Percentiles rank a stretch among this genome's conserved stretches.
Conservation (phyloP, 345 rosid genomes). For the Rhodomyrtus tomentosa region DNA sequence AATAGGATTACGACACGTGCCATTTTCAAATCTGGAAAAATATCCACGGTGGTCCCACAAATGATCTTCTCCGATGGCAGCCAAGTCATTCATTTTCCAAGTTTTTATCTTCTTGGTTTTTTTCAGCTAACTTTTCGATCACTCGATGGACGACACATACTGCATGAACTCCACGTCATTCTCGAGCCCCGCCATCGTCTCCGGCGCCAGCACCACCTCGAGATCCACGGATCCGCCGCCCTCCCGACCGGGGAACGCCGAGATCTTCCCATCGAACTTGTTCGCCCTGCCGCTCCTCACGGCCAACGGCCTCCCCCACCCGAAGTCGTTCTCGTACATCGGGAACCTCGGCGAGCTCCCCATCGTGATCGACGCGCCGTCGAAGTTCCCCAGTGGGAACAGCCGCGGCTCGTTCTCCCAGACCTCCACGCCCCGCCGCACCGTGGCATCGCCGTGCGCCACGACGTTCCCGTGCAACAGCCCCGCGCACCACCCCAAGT, state of each 20-base stretch:
- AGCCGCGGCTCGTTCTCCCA: conserved; percentile 83
- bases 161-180: conserved; percentile 78
- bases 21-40: neutral
- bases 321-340: conserved; percentile 90
- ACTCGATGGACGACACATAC: conserved; percentile 28
- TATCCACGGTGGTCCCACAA: neutral
- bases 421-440: conserved; percentile 45
- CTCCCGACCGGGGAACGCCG: conserved; percentile 80
- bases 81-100: neutral
- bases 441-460: conserved; percentile 56
- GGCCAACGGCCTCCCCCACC: conserved; percentile 93
- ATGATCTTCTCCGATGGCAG: neutral
- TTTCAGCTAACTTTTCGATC: neutral
- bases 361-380: conserved; percentile 96
- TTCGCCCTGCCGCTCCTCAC: conserved; percentile 89
- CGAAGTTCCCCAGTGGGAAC: conserved; percentile 82
- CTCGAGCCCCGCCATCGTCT: conserved; percentile 54
- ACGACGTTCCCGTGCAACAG: conserved; percentile 69
- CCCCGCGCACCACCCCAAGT: conserved; percentile 55
- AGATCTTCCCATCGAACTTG: conserved; percentile 90
- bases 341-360: conserved; percentile 98
- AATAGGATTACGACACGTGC: neutral
- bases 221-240: conserved; percentile 79
- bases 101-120: neutral
- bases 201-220: conserved; percentile 80